These are phyloP conservation scores for Trichoderma oligosporum DNA, from an alignment of 2,329 filamentous ascomycete species.

Conservation along the genomic window DNA sequence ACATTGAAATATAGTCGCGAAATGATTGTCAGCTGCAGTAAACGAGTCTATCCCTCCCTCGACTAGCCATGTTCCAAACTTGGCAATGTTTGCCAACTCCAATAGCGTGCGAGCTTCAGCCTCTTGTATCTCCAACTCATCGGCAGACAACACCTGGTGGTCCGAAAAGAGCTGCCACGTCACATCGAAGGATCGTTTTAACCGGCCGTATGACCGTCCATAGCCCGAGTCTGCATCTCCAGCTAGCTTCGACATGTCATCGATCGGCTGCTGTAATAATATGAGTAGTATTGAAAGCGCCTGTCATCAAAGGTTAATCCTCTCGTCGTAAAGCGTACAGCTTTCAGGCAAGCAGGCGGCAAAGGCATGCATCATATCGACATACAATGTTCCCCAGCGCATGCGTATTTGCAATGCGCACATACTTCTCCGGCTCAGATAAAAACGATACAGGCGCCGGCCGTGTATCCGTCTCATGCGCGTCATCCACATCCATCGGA, in stretches of 20 bases:
- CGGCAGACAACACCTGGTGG: slow-evolving; percentile 32
- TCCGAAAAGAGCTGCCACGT: slow-evolving; percentile 35
- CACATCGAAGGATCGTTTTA: slow-evolving; percentile 34
- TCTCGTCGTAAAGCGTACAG: not conserved
- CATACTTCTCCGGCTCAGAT: slow-evolving; percentile 36
- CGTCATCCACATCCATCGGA: slow-evolving; percentile 35
- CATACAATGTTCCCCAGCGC: slow-evolving; percentile 42
- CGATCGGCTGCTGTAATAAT: slow-evolving; percentile 36
- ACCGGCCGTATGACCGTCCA: slow-evolving; percentile 30
- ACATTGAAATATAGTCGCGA: slow-evolving; percentile 44
- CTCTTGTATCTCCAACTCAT: slow-evolving; percentile 34
- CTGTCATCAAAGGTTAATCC: slow-evolving; percentile 24
- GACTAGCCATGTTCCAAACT: slow-evolving; percentile 41
- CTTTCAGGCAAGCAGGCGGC: not conserved
- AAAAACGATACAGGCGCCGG: slow-evolving; percentile 32
- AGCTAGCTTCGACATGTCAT: slow-evolving; percentile 35
- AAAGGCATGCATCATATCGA: slow-evolving; percentile 16
- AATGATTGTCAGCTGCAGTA: slow-evolving; percentile 42
- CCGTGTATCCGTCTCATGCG: slow-evolving; percentile 29
- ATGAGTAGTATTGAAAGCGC: slow-evolving; percentile 39
- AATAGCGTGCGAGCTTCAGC: slow-evolving; percentile 36
- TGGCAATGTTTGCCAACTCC: slow-evolving; percentile 48
- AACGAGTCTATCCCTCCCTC: slow-evolving; percentile 39
- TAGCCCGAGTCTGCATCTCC: slow-evolving; percentile 35
- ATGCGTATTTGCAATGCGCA: slow-evolving; percentile 37